These are phyloP conservation scores for Cordyceps cicadae DNA, from an alignment of 2,329 filamentous ascomycete genomes.

Conservation along the genomic window DNA sequence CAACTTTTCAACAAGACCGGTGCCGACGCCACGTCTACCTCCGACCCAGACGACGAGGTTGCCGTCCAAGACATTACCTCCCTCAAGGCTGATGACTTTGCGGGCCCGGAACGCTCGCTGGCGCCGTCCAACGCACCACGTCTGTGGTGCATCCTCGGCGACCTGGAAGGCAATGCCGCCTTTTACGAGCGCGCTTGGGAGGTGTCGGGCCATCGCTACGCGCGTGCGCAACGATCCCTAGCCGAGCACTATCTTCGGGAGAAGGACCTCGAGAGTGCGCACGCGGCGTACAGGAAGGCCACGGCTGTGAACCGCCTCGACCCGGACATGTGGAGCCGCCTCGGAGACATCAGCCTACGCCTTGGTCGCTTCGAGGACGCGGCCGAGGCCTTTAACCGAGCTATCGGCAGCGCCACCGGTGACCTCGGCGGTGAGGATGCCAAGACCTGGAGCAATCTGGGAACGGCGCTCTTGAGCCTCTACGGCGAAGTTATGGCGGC, in stretches of 20 bases:
- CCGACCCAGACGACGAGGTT: conserved; percentile 43
- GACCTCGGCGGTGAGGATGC: conserved; percentile 76
- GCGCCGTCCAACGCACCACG: conserved; percentile 76
- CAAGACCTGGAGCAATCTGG: conserved; percentile 90
- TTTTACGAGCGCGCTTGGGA: conserved; percentile 86
- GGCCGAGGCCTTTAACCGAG: conserved; percentile 72
- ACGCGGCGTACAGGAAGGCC: conserved; percentile 69
- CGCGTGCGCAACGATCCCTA: conserved; percentile 78
- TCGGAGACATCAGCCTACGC: conserved; percentile 81
- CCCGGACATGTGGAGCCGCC: conserved; percentile 76
- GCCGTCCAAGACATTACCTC: conserved; percentile 40
- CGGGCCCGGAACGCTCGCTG: conserved; percentile 58
- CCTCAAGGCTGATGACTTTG: conserved; percentile 46
- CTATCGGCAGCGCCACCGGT: conserved; percentile 56
- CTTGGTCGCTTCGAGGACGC: conserved; percentile 70
- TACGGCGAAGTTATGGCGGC: conserved; percentile 46
- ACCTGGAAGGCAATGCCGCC: conserved; percentile 65
- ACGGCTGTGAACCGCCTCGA: conserved; percentile 74
- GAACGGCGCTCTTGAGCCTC: conserved; percentile 67
- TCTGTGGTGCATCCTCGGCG: conserved; percentile 87
- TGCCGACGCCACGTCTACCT: conserved; percentile 19
- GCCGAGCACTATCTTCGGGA: conserved; percentile 66
- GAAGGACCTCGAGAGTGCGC: conserved; percentile 60
- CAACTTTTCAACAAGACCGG: conserved; percentile 65
- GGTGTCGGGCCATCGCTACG: conserved; percentile 70